Conservation (phyloP, 768 basidiomycete genomes). For the Epithele typhae region DNA sequence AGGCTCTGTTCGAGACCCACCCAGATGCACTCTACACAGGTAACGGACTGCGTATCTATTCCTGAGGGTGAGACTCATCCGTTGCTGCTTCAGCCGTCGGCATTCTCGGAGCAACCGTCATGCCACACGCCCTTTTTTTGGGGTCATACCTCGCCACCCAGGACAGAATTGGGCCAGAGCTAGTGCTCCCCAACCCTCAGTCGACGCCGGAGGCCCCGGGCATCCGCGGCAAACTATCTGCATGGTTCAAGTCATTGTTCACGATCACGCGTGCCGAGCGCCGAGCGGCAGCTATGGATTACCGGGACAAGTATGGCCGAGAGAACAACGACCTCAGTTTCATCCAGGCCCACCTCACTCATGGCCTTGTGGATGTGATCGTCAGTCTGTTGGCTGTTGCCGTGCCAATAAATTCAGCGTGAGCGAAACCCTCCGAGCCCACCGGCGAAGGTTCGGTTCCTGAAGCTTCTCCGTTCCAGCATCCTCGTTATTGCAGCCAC, state of each 20-base stretch:
- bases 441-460: neutral
- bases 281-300: conserved; percentile 17
- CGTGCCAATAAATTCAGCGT: conserved; percentile 37
- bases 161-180: conserved; percentile 44
- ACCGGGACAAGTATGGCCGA: conserved; percentile 31
- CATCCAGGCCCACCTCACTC: conserved; percentile 34
- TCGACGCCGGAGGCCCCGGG: neutral
- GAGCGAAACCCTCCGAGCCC: conserved; percentile 2
- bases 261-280: conserved; percentile 21
- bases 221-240: conserved; percentile 1
- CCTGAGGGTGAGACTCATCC: too few relatives aligned
- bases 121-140: conserved; percentile 88
- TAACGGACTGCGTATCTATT: conserved; percentile 27
- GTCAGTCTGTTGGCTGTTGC: conserved; percentile 78
- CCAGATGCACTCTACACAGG: conserved; percentile 61
- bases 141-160: conserved; percentile 83
- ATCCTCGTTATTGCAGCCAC: conserved; percentile 80
- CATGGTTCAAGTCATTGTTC: conserved; percentile 20
- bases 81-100: conserved; percentile 47
- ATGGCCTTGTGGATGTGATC: conserved; percentile 43
- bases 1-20: conserved; percentile 41
- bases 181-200: conserved; percentile 21
- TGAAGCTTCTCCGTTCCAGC: conserved; percentile 36
- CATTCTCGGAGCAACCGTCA: conserved; percentile 78
- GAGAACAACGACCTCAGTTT: conserved; percentile 33